Evolutionary conservation across 208 protist genomes (phyloP), one percentile per base, ranked within the genome.

Genomic region (Crithidia mellificae): DNA sequence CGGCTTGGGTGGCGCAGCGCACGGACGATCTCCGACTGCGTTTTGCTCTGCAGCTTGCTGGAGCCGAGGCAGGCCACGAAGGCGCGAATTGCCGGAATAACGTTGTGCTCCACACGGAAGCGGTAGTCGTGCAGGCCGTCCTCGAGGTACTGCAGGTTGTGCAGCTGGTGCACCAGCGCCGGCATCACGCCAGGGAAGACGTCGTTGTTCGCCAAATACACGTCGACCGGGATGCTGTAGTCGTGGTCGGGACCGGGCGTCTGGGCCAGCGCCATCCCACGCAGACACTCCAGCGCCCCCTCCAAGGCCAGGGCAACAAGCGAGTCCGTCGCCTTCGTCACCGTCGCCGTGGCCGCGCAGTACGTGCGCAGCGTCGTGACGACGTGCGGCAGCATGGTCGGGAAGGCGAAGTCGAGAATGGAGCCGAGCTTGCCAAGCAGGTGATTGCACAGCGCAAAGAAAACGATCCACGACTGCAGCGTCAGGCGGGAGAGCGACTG

Each of bases 131-230:
- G 83, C 44, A 66, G 59, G 36, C 77, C 66, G 65, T 94, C 91
- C 38, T 74, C 67, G 30, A 96, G 74, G 64, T 87, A 86, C 27
- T 65, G 70, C 3, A 85, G 52, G 66, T 96, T 96, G 65, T 81
- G 78, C 36, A 96, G 67, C 73, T 96, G 91, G 51, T 85, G 86
- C 29, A 92, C 83, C 32, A 93, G 53, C 51, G 85, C 83, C 9
- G 88, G 88, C 91, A 96, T 96, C 32, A 93, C 68, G 25, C 73
- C 72, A 62, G 81, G 87, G 74, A 94, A 96, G 50, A 94, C 87
- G 73, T 94, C 87, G 6, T 75, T 68, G 19, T 73, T 79, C 4
- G 87, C 88, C 27, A 94, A 71, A 69, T 83, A 90, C 39, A 92
- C 83, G n/a, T 91, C 79, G 19, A 85, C 49, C 29, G 80, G 81